These are phyloP conservation scores for Fistulifera solaris DNA, from an alignment of 108 stramenopile genomes.

Conservation along the genomic window DNA sequence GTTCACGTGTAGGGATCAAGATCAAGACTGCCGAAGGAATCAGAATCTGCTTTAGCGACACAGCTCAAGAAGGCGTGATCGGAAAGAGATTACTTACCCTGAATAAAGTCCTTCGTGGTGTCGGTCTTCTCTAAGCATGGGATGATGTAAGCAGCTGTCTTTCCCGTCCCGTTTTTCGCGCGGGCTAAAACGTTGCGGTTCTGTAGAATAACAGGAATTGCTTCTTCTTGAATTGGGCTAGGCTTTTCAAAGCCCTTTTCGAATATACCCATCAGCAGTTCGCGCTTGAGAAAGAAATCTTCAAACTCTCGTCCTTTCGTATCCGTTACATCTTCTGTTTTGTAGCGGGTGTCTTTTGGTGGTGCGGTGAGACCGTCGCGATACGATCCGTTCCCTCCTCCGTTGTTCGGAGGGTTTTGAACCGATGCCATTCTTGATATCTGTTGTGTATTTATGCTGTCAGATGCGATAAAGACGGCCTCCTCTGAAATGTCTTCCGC, in stretches of 20 bases:
- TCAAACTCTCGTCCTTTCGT: constrained; percentile 97
- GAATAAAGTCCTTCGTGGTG: constrained; percentile 74
- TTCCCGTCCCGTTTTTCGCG: constrained; percentile 97
- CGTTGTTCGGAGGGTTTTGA: no score
- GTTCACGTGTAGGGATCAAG: constrained; percentile 95
- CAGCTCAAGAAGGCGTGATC: neutral
- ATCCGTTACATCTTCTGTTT: constrained; percentile 92
- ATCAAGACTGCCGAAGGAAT: constrained; percentile 64
- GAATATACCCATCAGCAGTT: constrained; percentile 98
- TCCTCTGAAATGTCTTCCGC: no score
- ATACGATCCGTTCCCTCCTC: constrained; percentile 21
- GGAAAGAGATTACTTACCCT: constrained; percentile 29
- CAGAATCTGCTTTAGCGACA: neutral
- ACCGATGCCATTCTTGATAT: no score
- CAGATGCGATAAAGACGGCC: no score
- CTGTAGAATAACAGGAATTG: constrained; percentile 95
- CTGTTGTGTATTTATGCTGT: no score
- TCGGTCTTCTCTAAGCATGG: constrained; percentile 97
- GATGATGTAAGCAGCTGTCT: constrained; percentile 98
- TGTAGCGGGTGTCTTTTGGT: constrained; percentile 78
- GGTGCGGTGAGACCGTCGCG: constrained; percentile 79
- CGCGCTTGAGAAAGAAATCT: constrained; percentile 95
- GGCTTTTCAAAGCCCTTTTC: constrained; percentile 99
- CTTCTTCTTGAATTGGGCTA: constrained; percentile 97
- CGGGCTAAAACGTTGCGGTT: constrained; percentile 93